These are phyloP conservation scores for Penicillium sp. DNA, from an alignment of 2,329 filamentous ascomycete genomes.

Conservation along the genomic window DNA sequence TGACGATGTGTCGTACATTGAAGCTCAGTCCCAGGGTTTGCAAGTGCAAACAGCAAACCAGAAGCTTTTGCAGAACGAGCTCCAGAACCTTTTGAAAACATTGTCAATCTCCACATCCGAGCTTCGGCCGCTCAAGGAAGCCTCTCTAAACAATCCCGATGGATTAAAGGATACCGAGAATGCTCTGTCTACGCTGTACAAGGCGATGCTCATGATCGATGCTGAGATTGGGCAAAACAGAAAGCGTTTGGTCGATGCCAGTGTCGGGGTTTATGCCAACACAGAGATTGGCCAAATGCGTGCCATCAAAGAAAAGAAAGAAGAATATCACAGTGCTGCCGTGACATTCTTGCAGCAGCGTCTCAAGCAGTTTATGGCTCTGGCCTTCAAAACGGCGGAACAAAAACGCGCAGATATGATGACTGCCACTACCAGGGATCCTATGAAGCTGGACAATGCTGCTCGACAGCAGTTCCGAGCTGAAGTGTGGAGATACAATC, in stretches of 20 bases:
- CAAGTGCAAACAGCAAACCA: constrained; percentile 98
- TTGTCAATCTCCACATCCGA: constrained; percentile 81
- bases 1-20: constrained; percentile 95
- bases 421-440: constrained; percentile 40
- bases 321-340: constrained; percentile 79
- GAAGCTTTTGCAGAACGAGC: constrained; percentile 85
- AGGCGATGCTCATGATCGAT: constrained; percentile 91
- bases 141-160: constrained; percentile 68
- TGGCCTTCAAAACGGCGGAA: constrained; percentile 75
- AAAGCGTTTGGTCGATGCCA: constrained; percentile 50
- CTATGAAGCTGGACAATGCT: constrained; percentile 64
- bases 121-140: constrained; percentile 70
- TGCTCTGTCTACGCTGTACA: constrained; percentile 79
- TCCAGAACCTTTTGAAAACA: constrained; percentile 84
- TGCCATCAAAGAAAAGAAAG: constrained; percentile 90
- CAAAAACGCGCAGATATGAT: constrained; percentile 67
- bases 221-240: constrained; percentile 66
- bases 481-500: constrained; percentile 82
- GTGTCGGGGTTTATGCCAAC: constrained; percentile 63
- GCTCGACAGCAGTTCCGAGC: constrained; percentile 72
- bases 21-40: constrained; percentile 93
- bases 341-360: constrained; percentile 69
- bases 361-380: constrained; percentile 76
- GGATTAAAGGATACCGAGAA: constrained; percentile 77
- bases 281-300: constrained; percentile 82